Evolutionary conservation across 495 filamentous ascomycete genomes (phyloP).

Genomic region (Xylaria telfairii): DNA sequence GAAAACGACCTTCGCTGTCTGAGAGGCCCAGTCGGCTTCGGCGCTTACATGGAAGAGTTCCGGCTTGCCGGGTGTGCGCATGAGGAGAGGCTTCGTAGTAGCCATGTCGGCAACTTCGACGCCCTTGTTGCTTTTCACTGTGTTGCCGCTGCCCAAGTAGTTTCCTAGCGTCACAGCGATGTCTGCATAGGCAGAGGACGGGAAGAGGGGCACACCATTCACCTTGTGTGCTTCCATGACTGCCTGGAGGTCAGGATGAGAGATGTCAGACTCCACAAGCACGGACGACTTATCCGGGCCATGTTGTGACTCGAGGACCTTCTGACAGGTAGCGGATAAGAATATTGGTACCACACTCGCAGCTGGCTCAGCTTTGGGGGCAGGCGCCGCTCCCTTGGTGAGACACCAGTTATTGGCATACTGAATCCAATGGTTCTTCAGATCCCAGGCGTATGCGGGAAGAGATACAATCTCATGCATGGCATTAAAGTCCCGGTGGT

Average conservation of each 20-base stretch:
- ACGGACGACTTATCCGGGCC: not conserved
- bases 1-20: not conserved
- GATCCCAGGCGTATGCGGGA: conserved; percentile 66
- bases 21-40: conserved; percentile 28
- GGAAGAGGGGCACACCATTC: conserved; percentile 30
- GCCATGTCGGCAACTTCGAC: conserved; percentile 55
- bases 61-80: conserved; percentile 43
- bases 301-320: not conserved
- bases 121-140: conserved; percentile 37
- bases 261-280: conserved; percentile 5
- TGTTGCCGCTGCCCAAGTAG: too few species aligned
- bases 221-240: conserved; percentile 31
- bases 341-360: not conserved
- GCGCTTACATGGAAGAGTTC: conserved; percentile 46
- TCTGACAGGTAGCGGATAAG: not conserved
- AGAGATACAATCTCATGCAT: conserved; percentile 56
- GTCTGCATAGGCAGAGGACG: conserved; percentile 27
- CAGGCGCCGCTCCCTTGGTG: conserved; percentile 43
- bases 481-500: conserved; percentile 60
- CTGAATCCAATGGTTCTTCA: conserved; percentile 67
- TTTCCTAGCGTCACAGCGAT: conserved; percentile 34
- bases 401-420: conserved; percentile 62
- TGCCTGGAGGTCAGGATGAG: not conserved
- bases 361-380: conserved; percentile 9
- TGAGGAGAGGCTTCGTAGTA: conserved; percentile 61